Conservation (phyloP, 1,284 basidiomycete species). For the Nidula niveotomentosa region DNA sequence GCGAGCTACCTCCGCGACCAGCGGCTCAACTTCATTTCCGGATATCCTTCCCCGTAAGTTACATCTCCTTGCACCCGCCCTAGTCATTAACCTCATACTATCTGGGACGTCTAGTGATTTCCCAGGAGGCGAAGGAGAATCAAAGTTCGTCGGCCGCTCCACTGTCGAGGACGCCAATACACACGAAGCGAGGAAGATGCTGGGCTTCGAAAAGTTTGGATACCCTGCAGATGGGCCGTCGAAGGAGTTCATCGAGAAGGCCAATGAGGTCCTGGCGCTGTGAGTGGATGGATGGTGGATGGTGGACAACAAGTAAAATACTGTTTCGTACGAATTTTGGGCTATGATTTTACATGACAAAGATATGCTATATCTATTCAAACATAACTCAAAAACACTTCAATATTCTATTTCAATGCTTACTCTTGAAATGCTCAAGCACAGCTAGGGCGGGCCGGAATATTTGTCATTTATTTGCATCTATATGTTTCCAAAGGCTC, state of each 20-base stretch:
- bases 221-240: conserved; percentile 2
- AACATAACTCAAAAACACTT: not conserved
- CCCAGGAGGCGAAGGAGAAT: conserved; percentile 74
- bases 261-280: conserved; percentile 10
- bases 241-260: conserved; percentile 11
- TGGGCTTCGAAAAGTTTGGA: conserved; percentile 19
- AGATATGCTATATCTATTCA: not conserved
- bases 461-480: not conserved
- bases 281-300: too few relatives aligned
- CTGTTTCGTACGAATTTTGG: not conserved
- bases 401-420: not conserved
- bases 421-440: not conserved
- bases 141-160: conserved; percentile 49
- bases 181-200: conserved; percentile 24
- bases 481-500: not conserved
- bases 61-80: conserved; percentile 1
- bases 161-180: conserved; percentile 39
- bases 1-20: conserved; percentile 66
- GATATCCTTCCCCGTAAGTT: conserved; percentile 60
- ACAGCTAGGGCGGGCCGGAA: not conserved
- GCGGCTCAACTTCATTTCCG: conserved; percentile 48
- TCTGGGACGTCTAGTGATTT: conserved; percentile 52
- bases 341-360: not conserved
- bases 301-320: not conserved
- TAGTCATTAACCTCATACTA: not conserved